Conservation (phyloP, 1,139 yeast species). For the Hansenula sp. region DNA sequence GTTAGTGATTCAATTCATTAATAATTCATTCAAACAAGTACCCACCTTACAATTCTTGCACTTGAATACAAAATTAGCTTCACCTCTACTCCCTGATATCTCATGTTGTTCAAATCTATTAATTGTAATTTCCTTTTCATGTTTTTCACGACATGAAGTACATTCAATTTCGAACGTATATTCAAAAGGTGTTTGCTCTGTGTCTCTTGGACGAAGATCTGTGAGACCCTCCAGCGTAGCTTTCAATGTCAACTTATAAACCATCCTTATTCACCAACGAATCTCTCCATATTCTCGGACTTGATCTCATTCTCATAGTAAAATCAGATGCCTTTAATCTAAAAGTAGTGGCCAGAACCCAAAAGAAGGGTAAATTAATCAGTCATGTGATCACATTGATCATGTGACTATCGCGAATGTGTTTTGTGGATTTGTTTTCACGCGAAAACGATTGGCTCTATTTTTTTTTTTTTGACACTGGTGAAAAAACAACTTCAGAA, state of each 20-base stretch:
- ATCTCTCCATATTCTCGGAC: not conserved
- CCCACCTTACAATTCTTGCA: constrained; percentile 58
- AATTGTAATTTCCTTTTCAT: constrained; percentile 69
- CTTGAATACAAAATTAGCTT: constrained; percentile 76
- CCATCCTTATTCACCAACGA: constrained; percentile 12
- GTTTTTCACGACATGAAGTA: constrained; percentile 73
- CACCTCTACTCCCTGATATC: constrained; percentile 71
- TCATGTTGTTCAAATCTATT: constrained; percentile 53
- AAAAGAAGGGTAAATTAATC: no score
- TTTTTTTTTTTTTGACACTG: no score
- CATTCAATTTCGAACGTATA: constrained; percentile 73
- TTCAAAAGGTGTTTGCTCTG: constrained; percentile 59
- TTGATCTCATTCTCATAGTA: not conserved
- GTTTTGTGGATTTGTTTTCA: no score
- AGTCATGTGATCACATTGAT: no score
- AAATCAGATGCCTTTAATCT: not conserved
- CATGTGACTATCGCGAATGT: not conserved
- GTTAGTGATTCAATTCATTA: not conserved
- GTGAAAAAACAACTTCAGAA: no score
- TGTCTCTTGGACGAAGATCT: constrained; percentile 59
- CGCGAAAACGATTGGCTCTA: not conserved
- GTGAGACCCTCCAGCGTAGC: constrained; percentile 66
- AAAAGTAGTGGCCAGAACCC: not conserved
- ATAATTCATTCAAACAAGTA: not conserved
- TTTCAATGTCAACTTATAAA: constrained; percentile 41